Conservation (phyloP, 2,329 filamentous ascomycete genomes). For the Anisogramma anomala region DNA sequence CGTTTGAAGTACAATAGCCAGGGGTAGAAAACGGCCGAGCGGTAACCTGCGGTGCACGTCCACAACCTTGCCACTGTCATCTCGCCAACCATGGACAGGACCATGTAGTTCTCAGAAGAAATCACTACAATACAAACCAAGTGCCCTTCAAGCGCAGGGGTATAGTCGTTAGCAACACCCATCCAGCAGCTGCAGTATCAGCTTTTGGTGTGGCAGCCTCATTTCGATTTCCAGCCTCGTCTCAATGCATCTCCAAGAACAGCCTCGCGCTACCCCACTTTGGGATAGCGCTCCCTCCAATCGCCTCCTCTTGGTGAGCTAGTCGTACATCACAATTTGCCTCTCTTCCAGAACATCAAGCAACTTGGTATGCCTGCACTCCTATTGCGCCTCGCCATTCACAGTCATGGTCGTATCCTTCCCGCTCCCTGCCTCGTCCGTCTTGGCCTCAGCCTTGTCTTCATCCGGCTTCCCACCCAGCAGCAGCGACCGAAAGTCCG, state of each 20-base stretch:
- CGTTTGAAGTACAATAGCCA: too few species aligned
- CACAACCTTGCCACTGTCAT: too few species aligned
- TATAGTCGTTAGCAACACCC: not conserved
- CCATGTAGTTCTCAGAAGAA: too few species aligned
- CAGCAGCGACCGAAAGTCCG: conserved; percentile 46
- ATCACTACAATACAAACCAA: too few species aligned
- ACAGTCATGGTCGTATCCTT: not conserved
- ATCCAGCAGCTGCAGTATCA: not conserved
- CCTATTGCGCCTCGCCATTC: conserved; percentile 2
- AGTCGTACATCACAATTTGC: not conserved
- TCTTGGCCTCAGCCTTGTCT: not conserved
- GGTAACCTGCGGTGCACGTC: too few species aligned
- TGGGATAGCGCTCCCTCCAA: not conserved
- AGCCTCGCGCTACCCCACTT: not conserved
- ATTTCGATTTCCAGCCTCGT: not conserved
- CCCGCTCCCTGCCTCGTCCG: not conserved
- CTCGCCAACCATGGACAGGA: too few species aligned
- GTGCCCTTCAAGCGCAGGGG: not conserved
- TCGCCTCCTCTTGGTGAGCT: not conserved
- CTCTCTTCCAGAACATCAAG: not conserved
- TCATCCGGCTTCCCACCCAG: conserved; percentile 18
- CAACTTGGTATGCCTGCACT: not conserved
- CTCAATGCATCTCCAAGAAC: not conserved
- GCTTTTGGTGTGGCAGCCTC: not conserved
- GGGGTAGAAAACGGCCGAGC: too few species aligned